These are phyloP conservation scores for Colletotrichum simmondsii DNA, from an alignment of 2,329 filamentous ascomycete species.

Conservation along the genomic window DNA sequence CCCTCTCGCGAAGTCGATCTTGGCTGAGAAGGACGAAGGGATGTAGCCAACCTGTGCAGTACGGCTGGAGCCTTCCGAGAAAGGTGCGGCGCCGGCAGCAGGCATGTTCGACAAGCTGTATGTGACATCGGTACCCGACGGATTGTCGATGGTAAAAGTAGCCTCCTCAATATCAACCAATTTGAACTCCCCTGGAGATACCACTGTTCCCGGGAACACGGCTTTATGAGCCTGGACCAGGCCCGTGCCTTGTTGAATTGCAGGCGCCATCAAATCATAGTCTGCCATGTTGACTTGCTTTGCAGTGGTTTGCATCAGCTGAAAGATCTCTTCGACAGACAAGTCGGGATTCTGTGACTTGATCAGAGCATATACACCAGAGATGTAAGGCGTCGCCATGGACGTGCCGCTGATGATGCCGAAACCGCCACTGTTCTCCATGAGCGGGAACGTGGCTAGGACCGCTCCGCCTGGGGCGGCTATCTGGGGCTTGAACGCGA, in stretches of 20 bases:
- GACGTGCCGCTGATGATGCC: slow-evolving; percentile 48
- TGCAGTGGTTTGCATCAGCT: slow-evolving; percentile 43
- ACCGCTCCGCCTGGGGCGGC: slow-evolving; percentile 48
- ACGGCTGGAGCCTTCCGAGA: slow-evolving; percentile 39
- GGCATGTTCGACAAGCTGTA: slow-evolving; percentile 63
- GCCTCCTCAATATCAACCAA: slow-evolving; percentile 66
- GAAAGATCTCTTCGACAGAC: slow-evolving; percentile 41
- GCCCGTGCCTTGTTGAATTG: slow-evolving; percentile 30
- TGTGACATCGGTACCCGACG: slow-evolving; percentile 56
- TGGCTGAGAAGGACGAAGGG: slow-evolving; percentile 51
- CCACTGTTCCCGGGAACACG: slow-evolving; percentile 34
- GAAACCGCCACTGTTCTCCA: slow-evolving; percentile 40
- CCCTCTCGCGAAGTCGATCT: slow-evolving; percentile 52
- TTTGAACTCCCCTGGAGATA: slow-evolving; percentile 69
- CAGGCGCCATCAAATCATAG: background rate
- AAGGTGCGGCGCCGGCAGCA: slow-evolving; percentile 65
- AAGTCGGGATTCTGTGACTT: slow-evolving; percentile 44
- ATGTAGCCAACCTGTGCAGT: background rate
- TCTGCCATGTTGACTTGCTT: slow-evolving; percentile 38
- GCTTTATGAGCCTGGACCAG: slow-evolving; percentile 27
- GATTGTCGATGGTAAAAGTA: slow-evolving; percentile 66
- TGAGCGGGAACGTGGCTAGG: slow-evolving; percentile 47
- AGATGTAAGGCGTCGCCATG: slow-evolving; percentile 48
- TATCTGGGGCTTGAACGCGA: slow-evolving; percentile 43
- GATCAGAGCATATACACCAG: slow-evolving; percentile 47